A percentile compares a stretch with the other conserved stretches of the same genome.
Conservation (phyloP, 2,329 filamentous ascomycete genomes). For the Metarhizium robertsii region DNA sequence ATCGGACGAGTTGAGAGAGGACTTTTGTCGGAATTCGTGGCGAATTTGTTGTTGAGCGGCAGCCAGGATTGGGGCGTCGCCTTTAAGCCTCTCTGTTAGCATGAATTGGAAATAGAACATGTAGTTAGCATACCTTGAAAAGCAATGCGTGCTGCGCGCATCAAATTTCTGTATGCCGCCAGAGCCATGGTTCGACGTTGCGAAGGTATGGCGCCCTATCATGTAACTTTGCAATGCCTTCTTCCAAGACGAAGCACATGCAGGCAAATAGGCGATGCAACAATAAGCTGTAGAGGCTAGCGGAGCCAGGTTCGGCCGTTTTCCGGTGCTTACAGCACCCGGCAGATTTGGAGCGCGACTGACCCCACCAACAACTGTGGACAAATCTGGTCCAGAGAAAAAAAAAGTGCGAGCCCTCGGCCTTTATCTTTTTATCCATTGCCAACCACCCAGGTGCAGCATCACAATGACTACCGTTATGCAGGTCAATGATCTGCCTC, state of each 20-base stretch:
- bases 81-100: conserved; percentile 32
- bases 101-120: neutral
- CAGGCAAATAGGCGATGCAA: neutral
- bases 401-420: conserved; percentile 6
- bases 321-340: conserved; percentile 6
- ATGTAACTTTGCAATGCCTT: neutral
- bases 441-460: conserved; percentile 8
- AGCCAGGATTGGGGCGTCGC: conserved; percentile 57
- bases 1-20: conserved; percentile 45
- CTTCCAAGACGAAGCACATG: neutral
- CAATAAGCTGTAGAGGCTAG: neutral
- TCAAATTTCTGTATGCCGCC: conserved; percentile 68
- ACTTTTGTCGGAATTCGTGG: conserved; percentile 60
- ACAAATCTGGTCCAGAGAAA: neutral
- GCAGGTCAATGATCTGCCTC: conserved; percentile 47
- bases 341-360: neutral
- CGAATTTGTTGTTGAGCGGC: conserved; percentile 69
- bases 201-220: neutral
- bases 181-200: conserved; percentile 45
- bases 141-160: conserved; percentile 72
- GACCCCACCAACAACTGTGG: conserved; percentile 6
- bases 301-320: conserved; percentile 16
- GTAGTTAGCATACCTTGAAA: conserved; percentile 59
- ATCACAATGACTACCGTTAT: conserved; percentile 53
- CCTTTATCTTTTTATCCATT: conserved; percentile 8